Evolutionary conservation across 495 filamentous ascomycete species (phyloP).

Genomic region (Pseudotulostoma volvatum): DNA sequence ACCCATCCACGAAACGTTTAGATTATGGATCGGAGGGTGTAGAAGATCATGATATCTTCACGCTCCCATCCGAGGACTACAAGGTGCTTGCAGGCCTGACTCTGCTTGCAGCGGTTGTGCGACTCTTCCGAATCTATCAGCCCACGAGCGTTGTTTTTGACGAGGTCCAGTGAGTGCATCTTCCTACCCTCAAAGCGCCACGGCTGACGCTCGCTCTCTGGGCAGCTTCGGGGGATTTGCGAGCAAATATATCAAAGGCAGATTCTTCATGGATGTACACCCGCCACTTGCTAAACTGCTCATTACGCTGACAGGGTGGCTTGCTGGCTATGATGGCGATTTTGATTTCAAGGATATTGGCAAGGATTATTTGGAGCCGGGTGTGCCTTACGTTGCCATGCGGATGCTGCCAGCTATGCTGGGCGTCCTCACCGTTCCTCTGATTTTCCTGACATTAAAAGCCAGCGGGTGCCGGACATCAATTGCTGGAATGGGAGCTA

Average conservation of each 20-base stretch:
- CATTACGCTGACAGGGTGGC: slow-evolving; percentile 85
- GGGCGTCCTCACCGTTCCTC: slow-evolving; percentile 72
- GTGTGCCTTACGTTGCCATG: slow-evolving; percentile 96
- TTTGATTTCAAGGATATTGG: slow-evolving; percentile 99
- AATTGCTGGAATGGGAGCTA: slow-evolving; percentile 66
- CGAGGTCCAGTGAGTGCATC: slow-evolving; percentile 76
- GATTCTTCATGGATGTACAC: slow-evolving; percentile 98
- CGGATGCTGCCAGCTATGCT: slow-evolving; percentile 78
- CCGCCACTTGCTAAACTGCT: slow-evolving; percentile 94
- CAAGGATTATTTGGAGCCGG: slow-evolving; percentile 90
- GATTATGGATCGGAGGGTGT: slow-evolving; percentile 39
- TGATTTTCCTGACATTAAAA: slow-evolving; percentile 89
- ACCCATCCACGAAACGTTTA: slow-evolving; percentile 7
- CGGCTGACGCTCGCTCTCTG: slow-evolving; percentile 8
- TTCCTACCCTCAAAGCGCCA: neutral
- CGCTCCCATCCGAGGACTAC: slow-evolving; percentile 64
- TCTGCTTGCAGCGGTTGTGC: slow-evolving; percentile 57
- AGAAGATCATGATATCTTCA: slow-evolving; percentile 35
- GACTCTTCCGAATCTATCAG: slow-evolving; percentile 90
- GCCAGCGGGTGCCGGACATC: slow-evolving; percentile 74
- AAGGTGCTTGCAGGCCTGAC: slow-evolving; percentile 56
- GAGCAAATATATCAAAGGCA: slow-evolving; percentile 95
- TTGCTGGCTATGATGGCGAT: slow-evolving; percentile 85
- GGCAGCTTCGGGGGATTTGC: slow-evolving; percentile 89
- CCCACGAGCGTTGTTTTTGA: slow-evolving; percentile 95